Conservation (phyloP, 805 yeast species). For the Starmerella powellii region DNA sequence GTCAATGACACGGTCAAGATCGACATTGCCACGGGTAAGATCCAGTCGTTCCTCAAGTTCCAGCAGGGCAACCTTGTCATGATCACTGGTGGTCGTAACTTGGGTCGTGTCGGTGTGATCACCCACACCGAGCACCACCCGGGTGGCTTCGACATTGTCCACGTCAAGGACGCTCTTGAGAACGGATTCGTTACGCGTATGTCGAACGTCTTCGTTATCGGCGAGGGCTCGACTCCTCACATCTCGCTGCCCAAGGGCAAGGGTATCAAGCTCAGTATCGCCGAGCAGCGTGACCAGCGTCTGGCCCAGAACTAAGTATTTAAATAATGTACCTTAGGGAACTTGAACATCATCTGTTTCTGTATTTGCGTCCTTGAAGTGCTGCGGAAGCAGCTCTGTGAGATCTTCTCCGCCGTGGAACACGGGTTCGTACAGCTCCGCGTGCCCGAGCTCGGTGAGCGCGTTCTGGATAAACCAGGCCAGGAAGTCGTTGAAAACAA, state of each 20-base stretch:
- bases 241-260: constrained; percentile 96
- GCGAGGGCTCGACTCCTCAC: constrained; percentile 91
- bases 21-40: constrained; percentile 92
- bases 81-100: constrained; percentile 97
- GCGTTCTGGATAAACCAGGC: constrained; percentile 41
- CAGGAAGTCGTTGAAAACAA: constrained; percentile 72
- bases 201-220: constrained; percentile 83
- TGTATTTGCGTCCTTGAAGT: too few relatives aligned
- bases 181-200: constrained; percentile 94
- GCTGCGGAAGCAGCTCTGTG: constrained; percentile 26
- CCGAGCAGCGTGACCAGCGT: constrained; percentile 98
- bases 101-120: constrained; percentile 95
- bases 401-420: constrained; percentile 25
- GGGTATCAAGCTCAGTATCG: constrained; percentile 91
- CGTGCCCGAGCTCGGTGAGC: constrained; percentile 27
- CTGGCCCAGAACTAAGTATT: constrained; percentile 52
- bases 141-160: constrained; percentile 96
- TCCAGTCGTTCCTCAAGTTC: constrained; percentile 76
- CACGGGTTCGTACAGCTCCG: constrained; percentile 16
- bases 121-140: constrained; percentile 95
- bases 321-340: constrained; percentile 9
- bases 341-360: neutral
- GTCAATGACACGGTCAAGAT: constrained; percentile 97
- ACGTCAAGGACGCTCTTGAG: constrained; percentile 88
- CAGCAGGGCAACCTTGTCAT: constrained; percentile 86